Evolutionary conservation across 169 alveolate species (phyloP), one percentile per base, ranked within the genome.

Genomic region (Plasmodium adleri): DNA sequence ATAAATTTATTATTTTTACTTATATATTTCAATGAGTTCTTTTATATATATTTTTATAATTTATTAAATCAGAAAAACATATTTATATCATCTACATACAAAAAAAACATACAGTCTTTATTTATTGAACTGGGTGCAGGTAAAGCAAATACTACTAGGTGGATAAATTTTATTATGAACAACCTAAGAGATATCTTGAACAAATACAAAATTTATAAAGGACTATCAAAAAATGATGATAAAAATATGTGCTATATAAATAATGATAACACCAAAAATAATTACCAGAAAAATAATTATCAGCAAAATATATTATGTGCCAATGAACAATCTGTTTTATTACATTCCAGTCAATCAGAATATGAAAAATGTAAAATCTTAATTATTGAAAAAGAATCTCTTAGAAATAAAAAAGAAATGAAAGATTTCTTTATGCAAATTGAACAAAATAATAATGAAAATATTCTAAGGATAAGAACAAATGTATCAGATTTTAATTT

Each of bases 131-230:
- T 66, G 15, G 90, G 90, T 8, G 80, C 80, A 0, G 90, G 90
- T 4, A 80, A 80, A 39, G 90, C 73, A n/a, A 67, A 56, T 45
- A 80, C 90, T 49, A 54, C 90, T 1, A 9, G 90, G 24, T 80
- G 90, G 90, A 62, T 80, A n/a, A 66, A 80, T 32, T 80, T 80
- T 67, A 52, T 67, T 80, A 80, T 80, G 90, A 71, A 80, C 45
- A 63, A 67, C 1, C 50, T 80, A 15, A 26, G 20, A 1, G 83
- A 52, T 4, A 32, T 32, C 0, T 32, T 32, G 7, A 4, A 32
- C 1, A 32, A 32, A 32, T 32, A 32, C 7, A 32, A 32, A 3
- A 4, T 32, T 32, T 4, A 32, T 32, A 32, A 32, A 32, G 43
- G 43, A 32, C 7, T 0, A 32, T 4, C 43, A 3, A 32, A 32